A percentile compares a stretch with the other conserved stretches of the same genome.
Conservation (phyloP, 768 basidiomycete species). For the Agrocybe chaxingu region DNA sequence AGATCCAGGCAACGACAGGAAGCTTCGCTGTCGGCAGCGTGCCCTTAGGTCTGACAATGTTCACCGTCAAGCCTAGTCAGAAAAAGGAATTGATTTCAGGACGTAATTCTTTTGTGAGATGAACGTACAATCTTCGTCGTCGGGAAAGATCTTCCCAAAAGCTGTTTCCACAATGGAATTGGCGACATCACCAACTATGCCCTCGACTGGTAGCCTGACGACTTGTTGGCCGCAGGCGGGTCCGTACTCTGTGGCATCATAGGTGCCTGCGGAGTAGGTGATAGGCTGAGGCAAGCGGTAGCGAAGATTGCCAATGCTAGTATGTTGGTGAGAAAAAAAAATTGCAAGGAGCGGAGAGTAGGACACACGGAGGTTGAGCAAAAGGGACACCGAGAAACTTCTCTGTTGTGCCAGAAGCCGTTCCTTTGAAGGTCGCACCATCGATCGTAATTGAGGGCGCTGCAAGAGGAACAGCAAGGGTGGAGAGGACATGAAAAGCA, state of each 20-base stretch:
- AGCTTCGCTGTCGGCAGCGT: constrained; percentile 39
- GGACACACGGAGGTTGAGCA: constrained; percentile 50
- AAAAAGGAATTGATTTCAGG: not conserved
- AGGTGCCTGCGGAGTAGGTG: constrained; percentile 32
- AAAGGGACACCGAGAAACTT: constrained; percentile 55
- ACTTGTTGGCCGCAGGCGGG: constrained; percentile 47
- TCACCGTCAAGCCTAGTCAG: constrained; percentile 45
- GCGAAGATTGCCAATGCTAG: constrained; percentile 34
- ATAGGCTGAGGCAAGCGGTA: constrained; percentile 40
- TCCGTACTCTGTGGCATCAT: constrained; percentile 37
- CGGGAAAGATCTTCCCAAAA: constrained; percentile 10
- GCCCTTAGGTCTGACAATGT: constrained; percentile 43
- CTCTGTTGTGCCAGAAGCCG: constrained; percentile 26
- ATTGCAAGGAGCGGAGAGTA: not conserved
- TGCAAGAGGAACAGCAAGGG: constrained; percentile 20
- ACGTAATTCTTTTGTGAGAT: constrained; percentile 12
- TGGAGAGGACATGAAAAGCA: constrained; percentile 10
- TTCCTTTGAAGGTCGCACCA: constrained; percentile 44
- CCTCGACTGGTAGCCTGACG: constrained; percentile 29
- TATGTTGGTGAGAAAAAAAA: not conserved
- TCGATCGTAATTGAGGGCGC: constrained; percentile 39
- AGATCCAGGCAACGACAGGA: constrained; percentile 52
- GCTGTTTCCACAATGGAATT: constrained; percentile 30
- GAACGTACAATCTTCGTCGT: constrained; percentile 20
- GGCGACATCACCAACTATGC: constrained; percentile 29